Evolutionary conservation across 2,329 filamentous ascomycete genomes (phyloP), one percentile per base, ranked within the genome.

Genomic region (Boeremia exigua): DNA sequence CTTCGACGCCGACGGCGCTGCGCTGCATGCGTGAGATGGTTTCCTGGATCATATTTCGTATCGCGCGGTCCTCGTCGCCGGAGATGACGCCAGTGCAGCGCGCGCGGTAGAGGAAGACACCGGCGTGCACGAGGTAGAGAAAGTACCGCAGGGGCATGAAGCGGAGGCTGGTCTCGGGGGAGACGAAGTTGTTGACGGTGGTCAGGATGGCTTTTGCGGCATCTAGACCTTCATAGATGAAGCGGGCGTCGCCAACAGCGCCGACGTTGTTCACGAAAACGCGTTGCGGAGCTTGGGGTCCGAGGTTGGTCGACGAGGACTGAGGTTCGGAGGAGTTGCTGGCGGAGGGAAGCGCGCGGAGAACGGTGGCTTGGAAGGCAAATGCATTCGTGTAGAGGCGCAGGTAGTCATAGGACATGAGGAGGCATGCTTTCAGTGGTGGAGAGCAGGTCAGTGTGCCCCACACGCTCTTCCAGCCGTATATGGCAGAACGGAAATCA

Each of bases 331-430:
- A 44, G 7, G 66, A 44, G 34, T 23, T 56, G 40, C 8, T 63
- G 58, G 64, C 61, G 25, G 71, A 60, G 6, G 77, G 76, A 0
- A 80, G 61, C 12, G 78, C 78, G 29, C 79, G 75, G 23, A 79
- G 77, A 19, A 84, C 85, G 0, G 87, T 89, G 2, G 88, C 88
- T 68, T 91, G 88, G 62, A 91, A 91, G 1, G 88, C 88, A 67
- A 91, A 91, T 0, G 88, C 88, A 55, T 90, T 90, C 45, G 88
- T 89, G 70, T 91, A 91, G 0, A 91, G 80, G 6, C 88, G 82
- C 1, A 91, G 76, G 66, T 90, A 91, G 62, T 91, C 87, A 66
- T 90, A 90, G 0, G 87, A 89, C 66, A 91, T 80, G 23, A 89
- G 79, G 2, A 91, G 74, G 5, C 84, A 88, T 3, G 86, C 84